A percentile compares a stretch with the other conserved stretches of the same genome.
phyloP scores from a whole-genome alignment of 1,139 yeast genomes.

The Candida smagusa region DNA sequence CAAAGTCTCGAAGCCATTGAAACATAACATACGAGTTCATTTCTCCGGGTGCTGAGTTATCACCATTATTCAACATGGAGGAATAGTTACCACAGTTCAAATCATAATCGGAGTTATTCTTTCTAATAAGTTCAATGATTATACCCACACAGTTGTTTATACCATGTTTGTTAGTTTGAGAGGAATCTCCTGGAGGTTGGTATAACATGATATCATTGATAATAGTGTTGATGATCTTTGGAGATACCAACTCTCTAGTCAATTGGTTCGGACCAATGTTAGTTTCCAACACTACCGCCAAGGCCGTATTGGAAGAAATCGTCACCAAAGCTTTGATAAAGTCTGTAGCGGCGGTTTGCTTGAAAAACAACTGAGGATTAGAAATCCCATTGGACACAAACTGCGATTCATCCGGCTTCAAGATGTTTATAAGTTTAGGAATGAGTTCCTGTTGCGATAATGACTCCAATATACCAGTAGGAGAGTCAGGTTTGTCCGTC shows the following conservation, averaged over 20 bases:
- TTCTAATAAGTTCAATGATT: conserved; percentile 45
- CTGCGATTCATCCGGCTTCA: conserved; percentile 44
- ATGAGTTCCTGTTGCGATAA: conserved; percentile 50
- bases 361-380: conserved; percentile 45
- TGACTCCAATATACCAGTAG: conserved; percentile 58
- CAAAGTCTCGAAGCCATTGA: conserved; percentile 48
- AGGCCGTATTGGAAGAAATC: conserved; percentile 70
- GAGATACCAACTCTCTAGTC: conserved; percentile 44
- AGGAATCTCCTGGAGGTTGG: conserved; percentile 11
- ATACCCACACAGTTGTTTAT: conserved; percentile 47
- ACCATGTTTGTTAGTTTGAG: conserved; percentile 41
- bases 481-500: conserved; percentile 62
- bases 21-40: conserved; percentile 43
- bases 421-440: conserved; percentile 48
- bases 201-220: conserved; percentile 41
- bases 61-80: conserved; percentile 27
- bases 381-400: conserved; percentile 26
- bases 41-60: conserved; percentile 33
- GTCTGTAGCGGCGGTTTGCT: conserved; percentile 93
- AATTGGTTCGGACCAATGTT: conserved; percentile 48
- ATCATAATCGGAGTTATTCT: conserved; percentile 48
- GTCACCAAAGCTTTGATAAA: conserved; percentile 91
- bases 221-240: conserved; percentile 32
- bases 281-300: conserved; percentile 45
- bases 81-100: conserved; percentile 43